A percentile compares a stretch with the other conserved stretches of the same genome.
These are phyloP conservation scores for Blastomyces emzantsi DNA, from an alignment of 2,329 filamentous ascomycete species.

Conservation along the genomic window DNA sequence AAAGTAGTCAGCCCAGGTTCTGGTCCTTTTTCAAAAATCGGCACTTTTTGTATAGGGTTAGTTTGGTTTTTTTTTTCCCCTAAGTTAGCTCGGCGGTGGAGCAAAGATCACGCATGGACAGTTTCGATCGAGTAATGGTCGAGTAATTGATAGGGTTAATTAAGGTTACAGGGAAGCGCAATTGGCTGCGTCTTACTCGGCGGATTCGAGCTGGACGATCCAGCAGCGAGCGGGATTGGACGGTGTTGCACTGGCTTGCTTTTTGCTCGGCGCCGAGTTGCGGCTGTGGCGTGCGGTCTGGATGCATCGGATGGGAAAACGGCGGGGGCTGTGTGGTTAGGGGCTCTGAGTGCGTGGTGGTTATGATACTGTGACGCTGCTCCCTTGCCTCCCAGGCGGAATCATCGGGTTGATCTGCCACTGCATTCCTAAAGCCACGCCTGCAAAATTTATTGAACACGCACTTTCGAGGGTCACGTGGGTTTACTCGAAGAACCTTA, in stretches of 20 bases:
- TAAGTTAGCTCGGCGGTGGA: background rate
- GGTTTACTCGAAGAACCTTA: background rate
- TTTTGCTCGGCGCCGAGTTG: background rate
- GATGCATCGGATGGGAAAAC: no score
- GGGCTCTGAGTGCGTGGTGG: background rate
- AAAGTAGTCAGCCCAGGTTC: background rate
- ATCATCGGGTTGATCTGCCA: background rate
- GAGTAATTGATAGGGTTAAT: slow-evolving; percentile 8
- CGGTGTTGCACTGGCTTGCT: background rate
- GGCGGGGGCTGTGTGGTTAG: background rate
- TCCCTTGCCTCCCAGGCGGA: background rate
- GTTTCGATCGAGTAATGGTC: slow-evolving; percentile 7
- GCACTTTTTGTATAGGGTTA: background rate
- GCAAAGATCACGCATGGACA: background rate
- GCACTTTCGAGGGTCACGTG: background rate
- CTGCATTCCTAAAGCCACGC: background rate
- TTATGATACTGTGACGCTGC: background rate
- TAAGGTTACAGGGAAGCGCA: slow-evolving; percentile 6
- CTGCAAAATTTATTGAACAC: background rate
- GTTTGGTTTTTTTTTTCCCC: background rate
- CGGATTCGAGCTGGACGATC: no score
- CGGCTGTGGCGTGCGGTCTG: background rate
- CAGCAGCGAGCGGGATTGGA: background rate
- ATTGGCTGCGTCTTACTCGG: background rate
- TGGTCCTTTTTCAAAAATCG: background rate